These are phyloP conservation scores for Geotrichum histeridarum DNA, from an alignment of 1,139 yeast genomes.

Conservation along the genomic window DNA sequence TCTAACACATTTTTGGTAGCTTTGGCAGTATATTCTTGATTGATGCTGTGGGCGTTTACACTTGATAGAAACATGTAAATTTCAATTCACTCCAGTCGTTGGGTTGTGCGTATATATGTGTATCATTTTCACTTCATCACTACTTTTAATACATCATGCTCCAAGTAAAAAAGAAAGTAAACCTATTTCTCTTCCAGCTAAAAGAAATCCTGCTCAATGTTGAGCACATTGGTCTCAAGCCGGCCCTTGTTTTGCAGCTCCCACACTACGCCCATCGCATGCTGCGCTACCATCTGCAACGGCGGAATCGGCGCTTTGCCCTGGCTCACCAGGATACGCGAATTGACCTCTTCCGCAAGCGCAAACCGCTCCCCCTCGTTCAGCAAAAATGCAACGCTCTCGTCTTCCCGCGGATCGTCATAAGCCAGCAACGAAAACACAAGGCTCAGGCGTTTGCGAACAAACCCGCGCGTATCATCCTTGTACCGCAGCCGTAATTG, in stretches of 20 bases:
- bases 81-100: no score
- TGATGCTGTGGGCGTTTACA: slow-evolving; percentile 41
- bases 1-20: slow-evolving; percentile 21
- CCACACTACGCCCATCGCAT: slow-evolving; percentile 36
- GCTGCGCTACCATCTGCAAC: slow-evolving; percentile 39
- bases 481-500: slow-evolving; percentile 42
- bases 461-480: slow-evolving; percentile 32
- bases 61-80: slow-evolving; percentile 21
- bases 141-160: no score
- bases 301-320: slow-evolving; percentile 40
- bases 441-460: slow-evolving; percentile 38
- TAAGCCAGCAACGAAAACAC: slow-evolving; percentile 52
- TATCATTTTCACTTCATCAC: no score
- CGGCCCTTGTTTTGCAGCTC: slow-evolving; percentile 34
- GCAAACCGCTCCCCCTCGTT: slow-evolving; percentile 37
- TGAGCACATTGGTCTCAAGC: slow-evolving; percentile 36
- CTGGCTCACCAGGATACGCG: slow-evolving; percentile 44
- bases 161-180: background rate
- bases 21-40: slow-evolving; percentile 39
- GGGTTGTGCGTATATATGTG: no score
- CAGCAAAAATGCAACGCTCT: slow-evolving; percentile 39
- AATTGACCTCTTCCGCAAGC: slow-evolving; percentile 44
- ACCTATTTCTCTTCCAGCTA: slow-evolving; percentile 1
- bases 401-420: slow-evolving; percentile 42
- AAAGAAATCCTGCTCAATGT: slow-evolving; percentile 38